phyloP scores from a whole-genome alignment of 345 rosid species.

The Citrus inodora region DNA sequence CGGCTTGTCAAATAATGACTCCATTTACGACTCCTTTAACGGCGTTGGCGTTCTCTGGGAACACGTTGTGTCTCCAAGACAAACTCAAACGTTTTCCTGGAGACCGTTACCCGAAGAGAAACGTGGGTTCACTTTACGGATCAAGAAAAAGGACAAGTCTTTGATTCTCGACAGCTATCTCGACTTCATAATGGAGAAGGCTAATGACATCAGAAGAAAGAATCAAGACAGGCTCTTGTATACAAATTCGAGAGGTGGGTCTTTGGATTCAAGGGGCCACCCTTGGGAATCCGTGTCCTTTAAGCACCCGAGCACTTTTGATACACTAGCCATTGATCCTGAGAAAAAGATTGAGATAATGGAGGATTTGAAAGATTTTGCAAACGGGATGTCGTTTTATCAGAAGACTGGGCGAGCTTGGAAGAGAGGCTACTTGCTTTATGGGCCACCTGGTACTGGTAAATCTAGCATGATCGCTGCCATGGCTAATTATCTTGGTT shows the following conservation, averaged over 20 bases:
- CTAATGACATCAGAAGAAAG: slow-evolving; percentile 67
- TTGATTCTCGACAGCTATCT: slow-evolving; percentile 58
- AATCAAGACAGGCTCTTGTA: slow-evolving; percentile 73
- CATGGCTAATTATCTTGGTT: slow-evolving; percentile 86
- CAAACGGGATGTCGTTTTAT: slow-evolving; percentile 58
- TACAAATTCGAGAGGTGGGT: slow-evolving; percentile 86
- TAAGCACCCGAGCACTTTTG: slow-evolving; percentile 93
- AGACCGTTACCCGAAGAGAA: slow-evolving; percentile 96
- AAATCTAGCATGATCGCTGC: slow-evolving; percentile 98
- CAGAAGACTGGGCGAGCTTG: slow-evolving; percentile 93
- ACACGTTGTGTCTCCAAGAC: slow-evolving; percentile 81
- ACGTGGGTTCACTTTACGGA: slow-evolving; percentile 77
- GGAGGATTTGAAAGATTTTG: slow-evolving; percentile 76
- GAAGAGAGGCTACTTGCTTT: slow-evolving; percentile 86
- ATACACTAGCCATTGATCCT: slow-evolving; percentile 89
- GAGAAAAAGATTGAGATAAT: slow-evolving; percentile 48
- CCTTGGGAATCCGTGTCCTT: slow-evolving; percentile 98
- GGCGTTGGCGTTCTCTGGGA: slow-evolving; percentile 78
- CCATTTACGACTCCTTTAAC: slow-evolving; percentile 56
- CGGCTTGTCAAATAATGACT: slow-evolving; percentile 79
- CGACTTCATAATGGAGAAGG: slow-evolving; percentile 75
- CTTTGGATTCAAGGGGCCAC: slow-evolving; percentile 81
- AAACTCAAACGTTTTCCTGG: slow-evolving; percentile 79
- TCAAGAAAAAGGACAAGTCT: slow-evolving; percentile 63
- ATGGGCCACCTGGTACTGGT: slow-evolving; percentile 96